Evolutionary conservation across 1,284 basidiomycete species (phyloP).

Genomic region (Malassezia brasiliensis): DNA sequence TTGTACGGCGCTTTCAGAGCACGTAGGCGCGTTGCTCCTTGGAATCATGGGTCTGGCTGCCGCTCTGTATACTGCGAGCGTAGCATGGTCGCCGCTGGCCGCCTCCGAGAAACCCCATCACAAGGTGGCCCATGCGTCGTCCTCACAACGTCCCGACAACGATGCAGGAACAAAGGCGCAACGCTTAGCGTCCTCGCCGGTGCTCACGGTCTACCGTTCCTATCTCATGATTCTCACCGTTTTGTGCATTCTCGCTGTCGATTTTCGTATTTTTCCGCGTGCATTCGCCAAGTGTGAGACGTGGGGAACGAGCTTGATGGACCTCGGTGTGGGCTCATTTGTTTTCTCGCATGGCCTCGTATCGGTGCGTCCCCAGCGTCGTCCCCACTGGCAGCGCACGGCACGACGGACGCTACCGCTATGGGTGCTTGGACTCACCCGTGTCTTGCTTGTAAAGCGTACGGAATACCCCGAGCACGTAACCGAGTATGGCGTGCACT

Average conservation of each 20-base stretch:
- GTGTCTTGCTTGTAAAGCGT: constrained; percentile 80
- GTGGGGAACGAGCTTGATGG: constrained; percentile 85
- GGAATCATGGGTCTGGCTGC: not conserved
- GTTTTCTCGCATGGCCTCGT: constrained; percentile 88
- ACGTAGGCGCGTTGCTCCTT: not conserved
- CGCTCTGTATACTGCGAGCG: not conserved
- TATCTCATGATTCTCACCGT: constrained; percentile 93
- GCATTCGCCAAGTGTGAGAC: constrained; percentile 83
- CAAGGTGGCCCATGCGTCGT: no score
- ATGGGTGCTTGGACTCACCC: constrained; percentile 63
- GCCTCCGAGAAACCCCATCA: no score
- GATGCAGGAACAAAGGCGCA: no score
- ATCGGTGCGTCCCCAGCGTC: constrained; percentile 56
- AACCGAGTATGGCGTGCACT: constrained; percentile 90
- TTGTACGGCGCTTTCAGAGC: constrained; percentile 2
- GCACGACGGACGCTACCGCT: constrained; percentile 61
- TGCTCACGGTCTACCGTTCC: constrained; percentile 77
- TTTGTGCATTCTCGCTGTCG: constrained; percentile 85
- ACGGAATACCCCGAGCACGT: constrained; percentile 88
- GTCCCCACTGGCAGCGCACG: constrained; percentile 37
- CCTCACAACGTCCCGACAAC: no score
- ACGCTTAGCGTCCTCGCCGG: constrained; percentile 39
- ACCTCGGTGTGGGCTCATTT: constrained; percentile 89
- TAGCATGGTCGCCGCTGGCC: no score
- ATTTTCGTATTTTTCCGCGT: constrained; percentile 81